Evolutionary conservation across 805 yeast species (phyloP).

Genomic region (Isabelozyma heimii): DNA sequence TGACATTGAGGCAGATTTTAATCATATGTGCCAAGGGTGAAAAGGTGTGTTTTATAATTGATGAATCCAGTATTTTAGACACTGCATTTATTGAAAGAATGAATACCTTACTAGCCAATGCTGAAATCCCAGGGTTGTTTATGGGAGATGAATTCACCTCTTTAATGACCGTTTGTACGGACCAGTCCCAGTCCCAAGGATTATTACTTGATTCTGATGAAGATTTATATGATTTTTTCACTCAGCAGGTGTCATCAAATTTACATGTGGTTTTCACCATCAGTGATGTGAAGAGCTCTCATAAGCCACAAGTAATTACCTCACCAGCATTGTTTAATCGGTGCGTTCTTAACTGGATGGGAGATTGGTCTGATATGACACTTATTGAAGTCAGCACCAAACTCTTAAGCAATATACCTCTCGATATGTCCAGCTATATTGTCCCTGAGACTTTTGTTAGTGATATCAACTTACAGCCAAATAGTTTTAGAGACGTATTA

Average conservation of each 20-base stretch:
- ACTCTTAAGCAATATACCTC: conserved; percentile 45
- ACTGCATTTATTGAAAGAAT: conserved; percentile 83
- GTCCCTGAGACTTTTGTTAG: conserved; percentile 25
- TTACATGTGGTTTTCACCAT: conserved; percentile 83
- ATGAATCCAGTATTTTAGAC: conserved; percentile 75
- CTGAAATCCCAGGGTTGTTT: conserved; percentile 88
- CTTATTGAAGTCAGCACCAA: conserved; percentile 48
- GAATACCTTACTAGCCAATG: conserved; percentile 91
- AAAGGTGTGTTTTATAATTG: conserved; percentile 67
- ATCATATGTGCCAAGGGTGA: conserved; percentile 49
- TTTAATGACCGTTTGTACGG: conserved; percentile 54
- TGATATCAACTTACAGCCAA: conserved; percentile 1
- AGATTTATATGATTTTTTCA: conserved; percentile 76
- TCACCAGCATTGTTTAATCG: conserved; percentile 90
- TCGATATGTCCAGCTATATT: conserved; percentile 45
- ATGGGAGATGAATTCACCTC: conserved; percentile 63
- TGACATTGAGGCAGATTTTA: conserved; percentile 54
- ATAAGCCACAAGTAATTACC: conserved; percentile 50
- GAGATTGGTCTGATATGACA: conserved; percentile 65
- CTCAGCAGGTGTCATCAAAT: conserved; percentile 60
- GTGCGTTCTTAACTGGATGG: conserved; percentile 88
- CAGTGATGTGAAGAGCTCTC: conserved; percentile 36
- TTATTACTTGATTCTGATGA: conserved; percentile 61
- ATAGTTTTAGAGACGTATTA: conserved; percentile 42
- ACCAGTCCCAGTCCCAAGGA: conserved; percentile 59